phyloP scores from a whole-genome alignment of 2,329 filamentous ascomycete genomes.

The Leptographium procerum region DNA sequence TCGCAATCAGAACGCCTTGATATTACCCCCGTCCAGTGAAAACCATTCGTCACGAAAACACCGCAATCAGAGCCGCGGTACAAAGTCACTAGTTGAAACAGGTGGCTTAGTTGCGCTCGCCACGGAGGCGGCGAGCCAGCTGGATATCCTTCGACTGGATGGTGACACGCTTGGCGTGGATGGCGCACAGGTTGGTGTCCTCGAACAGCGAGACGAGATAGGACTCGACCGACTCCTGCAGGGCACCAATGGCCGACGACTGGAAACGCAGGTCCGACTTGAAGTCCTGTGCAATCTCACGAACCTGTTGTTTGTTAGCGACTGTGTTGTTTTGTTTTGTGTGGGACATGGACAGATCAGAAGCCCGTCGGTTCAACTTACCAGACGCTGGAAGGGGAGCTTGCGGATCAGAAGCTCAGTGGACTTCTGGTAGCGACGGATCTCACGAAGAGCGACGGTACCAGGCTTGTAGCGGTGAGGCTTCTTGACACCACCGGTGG shows the following conservation, averaged over 20 bases:
- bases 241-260: constrained; percentile 90
- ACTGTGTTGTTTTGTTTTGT: background rate
- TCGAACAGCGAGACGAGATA: constrained; percentile 98
- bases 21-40: constrained; percentile 24
- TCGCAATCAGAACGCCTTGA: constrained; percentile 32
- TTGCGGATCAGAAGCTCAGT: constrained; percentile 95
- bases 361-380: too few relatives aligned
- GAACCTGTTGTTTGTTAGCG: constrained; percentile 40
- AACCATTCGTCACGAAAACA: background rate
- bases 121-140: constrained; percentile 86
- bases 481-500: constrained; percentile 96
- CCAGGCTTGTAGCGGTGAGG: constrained; percentile 81
- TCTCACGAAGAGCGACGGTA: constrained; percentile 97
- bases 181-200: constrained; percentile 96
- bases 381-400: constrained; percentile 94
- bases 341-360: rapidly evolving
- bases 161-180: constrained; percentile 98
- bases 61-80: constrained; percentile 19
- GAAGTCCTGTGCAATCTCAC: constrained; percentile 94
- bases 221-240: constrained; percentile 97
- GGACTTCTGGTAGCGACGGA: constrained; percentile 94
- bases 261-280: constrained; percentile 96
- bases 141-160: constrained; percentile 98
- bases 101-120: constrained; percentile 67
- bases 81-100: constrained; percentile 26